Conservation (phyloP, 352 stramenopile species). For the Phytophthora citricola region DNA sequence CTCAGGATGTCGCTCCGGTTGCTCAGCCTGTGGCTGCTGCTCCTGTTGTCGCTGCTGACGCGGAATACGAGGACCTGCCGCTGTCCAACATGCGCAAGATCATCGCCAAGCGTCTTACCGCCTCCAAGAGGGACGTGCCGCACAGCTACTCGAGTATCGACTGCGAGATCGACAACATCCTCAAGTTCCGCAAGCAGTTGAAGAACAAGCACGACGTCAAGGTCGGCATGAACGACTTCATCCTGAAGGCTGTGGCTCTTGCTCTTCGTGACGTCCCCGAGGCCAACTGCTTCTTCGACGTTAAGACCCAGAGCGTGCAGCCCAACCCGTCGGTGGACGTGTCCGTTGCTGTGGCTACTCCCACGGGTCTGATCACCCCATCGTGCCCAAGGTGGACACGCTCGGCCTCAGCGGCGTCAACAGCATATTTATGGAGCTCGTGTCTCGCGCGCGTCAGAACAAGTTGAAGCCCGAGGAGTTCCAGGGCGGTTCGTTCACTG, state of each 20-base stretch:
- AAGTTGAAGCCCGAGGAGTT: slow-evolving; percentile 99
- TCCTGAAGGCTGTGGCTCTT: slow-evolving; percentile 97
- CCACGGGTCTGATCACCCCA: slow-evolving; percentile 98
- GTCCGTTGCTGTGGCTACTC: slow-evolving; percentile 97
- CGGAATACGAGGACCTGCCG: slow-evolving; percentile 83
- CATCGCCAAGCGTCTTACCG: slow-evolving; percentile 97
- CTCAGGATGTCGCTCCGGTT: slow-evolving; percentile 11
- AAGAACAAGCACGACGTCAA: slow-evolving; percentile 94
- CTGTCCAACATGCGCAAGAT: slow-evolving; percentile 98
- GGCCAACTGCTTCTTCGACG: slow-evolving; percentile 87
- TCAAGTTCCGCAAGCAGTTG: slow-evolving; percentile 93
- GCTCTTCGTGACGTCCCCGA: slow-evolving; percentile 97
- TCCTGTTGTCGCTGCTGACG: slow-evolving; percentile 22
- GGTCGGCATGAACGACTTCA: slow-evolving; percentile 99
- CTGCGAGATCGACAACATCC: slow-evolving; percentile 94
- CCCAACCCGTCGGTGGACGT: slow-evolving; percentile 95
- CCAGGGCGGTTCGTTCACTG: slow-evolving; percentile 98
- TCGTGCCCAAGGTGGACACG: slow-evolving; percentile 95
- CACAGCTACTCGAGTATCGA: slow-evolving; percentile 98
- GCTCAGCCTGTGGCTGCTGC: slow-evolving; percentile 21
- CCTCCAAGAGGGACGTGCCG: slow-evolving; percentile 96
- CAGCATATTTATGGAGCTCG: slow-evolving; percentile 96
- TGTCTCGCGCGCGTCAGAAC: slow-evolving; percentile 93
- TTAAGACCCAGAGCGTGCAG: slow-evolving; percentile 65
- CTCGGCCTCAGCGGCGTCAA: slow-evolving; percentile 95